These are phyloP conservation scores for Takashimella koratensis DNA, from an alignment of 1,284 basidiomycete genomes.

Conservation along the genomic window DNA sequence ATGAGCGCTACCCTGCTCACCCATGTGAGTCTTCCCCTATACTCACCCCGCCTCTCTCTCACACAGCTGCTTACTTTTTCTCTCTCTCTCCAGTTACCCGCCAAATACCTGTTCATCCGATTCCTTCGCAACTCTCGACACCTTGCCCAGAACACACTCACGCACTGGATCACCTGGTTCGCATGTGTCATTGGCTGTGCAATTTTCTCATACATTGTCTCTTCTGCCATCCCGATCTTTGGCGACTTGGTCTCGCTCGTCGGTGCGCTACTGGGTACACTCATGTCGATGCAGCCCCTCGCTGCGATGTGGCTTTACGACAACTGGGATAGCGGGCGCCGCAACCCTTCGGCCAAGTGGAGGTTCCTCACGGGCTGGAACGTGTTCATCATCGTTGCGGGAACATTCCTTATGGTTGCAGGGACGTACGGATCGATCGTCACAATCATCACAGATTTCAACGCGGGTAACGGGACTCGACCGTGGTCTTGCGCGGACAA, in stretches of 20 bases:
- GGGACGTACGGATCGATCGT: slow-evolving; percentile 33
- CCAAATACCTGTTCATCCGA: slow-evolving; percentile 62
- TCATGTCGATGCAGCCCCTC: slow-evolving; percentile 12
- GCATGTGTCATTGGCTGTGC: slow-evolving; percentile 44
- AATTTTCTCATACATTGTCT: slow-evolving; percentile 13
- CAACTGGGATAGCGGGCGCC: slow-evolving; percentile 24
- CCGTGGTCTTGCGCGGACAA: slow-evolving; percentile 31
- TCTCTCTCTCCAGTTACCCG: too few species aligned
- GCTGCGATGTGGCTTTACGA: slow-evolving; percentile 32
- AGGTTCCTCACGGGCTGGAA: slow-evolving; percentile 22
- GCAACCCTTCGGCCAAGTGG: slow-evolving; percentile 11
- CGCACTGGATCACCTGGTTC: slow-evolving; percentile 60
- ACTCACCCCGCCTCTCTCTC: too few species aligned
- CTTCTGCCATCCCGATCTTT: slow-evolving; percentile 23
- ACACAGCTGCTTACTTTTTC: too few species aligned
- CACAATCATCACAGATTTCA: slow-evolving; percentile 15
- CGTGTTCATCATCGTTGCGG: slow-evolving; percentile 25
- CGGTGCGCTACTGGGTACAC: slow-evolving; percentile 21
- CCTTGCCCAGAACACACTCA: slow-evolving; percentile 57
- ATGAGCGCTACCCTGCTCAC: slow-evolving; percentile 31
- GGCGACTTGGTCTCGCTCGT: slow-evolving; percentile 24
- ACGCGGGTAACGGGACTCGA: slow-evolving; percentile 9
- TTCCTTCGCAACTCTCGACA: slow-evolving; percentile 59
- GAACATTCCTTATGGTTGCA: slow-evolving; percentile 29
- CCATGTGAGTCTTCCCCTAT: slow-evolving; percentile 33